Percentiles rank a stretch among this genome's conserved stretches.
phyloP scores from a whole-genome alignment of 83 land plant genomes.

The Picea abies region DNA sequence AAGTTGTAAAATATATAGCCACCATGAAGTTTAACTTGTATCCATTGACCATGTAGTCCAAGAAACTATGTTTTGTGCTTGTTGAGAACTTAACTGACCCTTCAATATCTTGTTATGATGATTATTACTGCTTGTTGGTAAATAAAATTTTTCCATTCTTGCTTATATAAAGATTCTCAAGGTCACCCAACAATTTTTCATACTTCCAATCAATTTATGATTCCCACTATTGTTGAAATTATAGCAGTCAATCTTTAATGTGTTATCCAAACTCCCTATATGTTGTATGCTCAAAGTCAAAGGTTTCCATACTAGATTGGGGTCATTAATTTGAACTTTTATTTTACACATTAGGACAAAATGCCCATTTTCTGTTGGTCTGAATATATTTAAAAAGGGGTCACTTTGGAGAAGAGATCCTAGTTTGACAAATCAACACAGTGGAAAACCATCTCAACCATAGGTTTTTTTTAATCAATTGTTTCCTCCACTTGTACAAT shows the following conservation, averaged over 20 bases:
- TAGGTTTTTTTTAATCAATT: too few relatives aligned
- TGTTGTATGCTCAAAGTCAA: constrained; percentile 69
- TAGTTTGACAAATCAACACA: too few relatives aligned
- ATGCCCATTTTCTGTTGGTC: constrained; percentile 48
- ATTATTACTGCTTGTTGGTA: constrained; percentile 39
- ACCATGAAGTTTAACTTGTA: constrained; percentile 84
- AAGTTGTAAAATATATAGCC: constrained; percentile 85
- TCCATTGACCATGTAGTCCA: constrained; percentile 85
- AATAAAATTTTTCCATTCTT: constrained; percentile 40
- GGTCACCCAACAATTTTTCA: constrained; percentile 47
- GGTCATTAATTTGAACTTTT: constrained; percentile 77
- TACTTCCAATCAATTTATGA: constrained; percentile 77
- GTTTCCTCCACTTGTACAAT: too few relatives aligned
- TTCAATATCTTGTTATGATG: too few relatives aligned
- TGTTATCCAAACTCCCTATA: constrained; percentile 79
- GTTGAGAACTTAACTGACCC: constrained; percentile 57
- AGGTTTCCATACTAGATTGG: constrained; percentile 77
- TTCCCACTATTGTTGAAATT: too few relatives aligned
- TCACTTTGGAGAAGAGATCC: too few relatives aligned
- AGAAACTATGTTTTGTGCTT: constrained; percentile 43
- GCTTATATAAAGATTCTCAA: constrained; percentile 46
- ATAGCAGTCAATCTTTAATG: constrained; percentile 75
- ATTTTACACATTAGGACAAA: constrained; percentile 68
- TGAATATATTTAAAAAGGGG: constrained; percentile 58
- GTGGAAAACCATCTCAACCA: too few relatives aligned